Percentiles rank a stretch among this genome's conserved stretches.
phyloP scores from a whole-genome alignment of 1,139 yeast species.

The Magnusiomyces paraingens region DNA sequence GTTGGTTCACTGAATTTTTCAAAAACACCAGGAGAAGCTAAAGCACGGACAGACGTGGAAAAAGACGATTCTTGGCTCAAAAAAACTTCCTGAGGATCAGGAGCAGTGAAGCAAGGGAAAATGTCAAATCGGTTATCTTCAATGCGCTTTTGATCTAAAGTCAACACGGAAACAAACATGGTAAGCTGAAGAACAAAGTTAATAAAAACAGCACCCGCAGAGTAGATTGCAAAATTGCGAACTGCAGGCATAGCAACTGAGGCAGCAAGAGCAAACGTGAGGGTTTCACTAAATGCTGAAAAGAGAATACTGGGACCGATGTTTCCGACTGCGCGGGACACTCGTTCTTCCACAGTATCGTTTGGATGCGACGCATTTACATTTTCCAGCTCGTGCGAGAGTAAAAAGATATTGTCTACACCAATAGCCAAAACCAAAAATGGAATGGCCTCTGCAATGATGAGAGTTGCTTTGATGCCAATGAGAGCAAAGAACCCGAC shows the following conservation, averaged over 20 bases:
- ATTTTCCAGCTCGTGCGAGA: conserved; percentile 68
- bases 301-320: conserved; percentile 85
- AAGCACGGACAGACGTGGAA: conserved; percentile 23
- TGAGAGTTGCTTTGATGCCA: conserved; percentile 79
- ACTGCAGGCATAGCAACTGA: conserved; percentile 94
- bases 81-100: conserved; percentile 10
- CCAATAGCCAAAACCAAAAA: conserved; percentile 90
- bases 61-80: conserved; percentile 15
- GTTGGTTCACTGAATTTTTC: conserved; percentile 27
- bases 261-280: conserved; percentile 74
- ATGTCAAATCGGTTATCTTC: conserved; percentile 57
- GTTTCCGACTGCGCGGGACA: conserved; percentile 57
- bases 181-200: conserved; percentile 79
- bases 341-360: conserved; percentile 46
- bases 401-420: conserved; percentile 83
- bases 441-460: conserved; percentile 97
- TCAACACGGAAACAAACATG: conserved; percentile 64
- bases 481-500: conserved; percentile 70
- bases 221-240: conserved; percentile 81
- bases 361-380: conserved; percentile 44
- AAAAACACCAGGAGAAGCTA: conserved; percentile 27
- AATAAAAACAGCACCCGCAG: conserved; percentile 77
- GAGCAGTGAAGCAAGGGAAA: conserved; percentile 32
- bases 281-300: conserved; percentile 68
- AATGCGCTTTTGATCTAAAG: conserved; percentile 58